A percentile compares a stretch with the other conserved stretches of the same genome.
These are phyloP conservation scores for Solanum neorickii DNA, from an alignment of 257 asterid genomes.

Conservation along the genomic window DNA sequence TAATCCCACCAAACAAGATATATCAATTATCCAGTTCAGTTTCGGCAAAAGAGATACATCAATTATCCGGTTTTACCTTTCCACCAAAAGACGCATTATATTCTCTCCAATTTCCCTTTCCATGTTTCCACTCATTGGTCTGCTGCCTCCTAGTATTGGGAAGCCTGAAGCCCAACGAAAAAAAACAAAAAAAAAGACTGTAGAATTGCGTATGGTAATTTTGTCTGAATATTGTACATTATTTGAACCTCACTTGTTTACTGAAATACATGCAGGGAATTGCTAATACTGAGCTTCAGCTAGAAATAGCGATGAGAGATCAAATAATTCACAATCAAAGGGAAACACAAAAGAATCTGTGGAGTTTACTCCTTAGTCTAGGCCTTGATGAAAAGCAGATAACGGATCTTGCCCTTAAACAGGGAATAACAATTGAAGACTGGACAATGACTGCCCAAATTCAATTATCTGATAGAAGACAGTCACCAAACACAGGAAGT, in stretches of 20 bases:
- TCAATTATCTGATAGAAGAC: slow-evolving; percentile 22
- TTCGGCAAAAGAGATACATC: not conserved
- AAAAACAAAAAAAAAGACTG: not conserved
- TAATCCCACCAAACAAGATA: not conserved
- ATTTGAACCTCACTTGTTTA: slow-evolving; percentile 1
- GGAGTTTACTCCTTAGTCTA: slow-evolving; percentile 65
- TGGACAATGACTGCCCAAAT: slow-evolving; percentile 27
- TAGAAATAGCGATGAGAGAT: slow-evolving; percentile 93
- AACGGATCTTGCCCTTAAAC: slow-evolving; percentile 49
- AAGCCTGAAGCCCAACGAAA: not conserved
- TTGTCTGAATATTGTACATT: not conserved
- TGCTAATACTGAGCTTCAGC: slow-evolving; percentile 82
- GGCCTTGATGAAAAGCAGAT: slow-evolving; percentile 82
- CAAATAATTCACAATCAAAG: slow-evolving; percentile 74
- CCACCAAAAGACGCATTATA: not conserved
- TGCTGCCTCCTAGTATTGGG: not conserved
- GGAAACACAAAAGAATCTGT: slow-evolving; percentile 67
- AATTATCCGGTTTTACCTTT: not conserved
- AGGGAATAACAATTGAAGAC: slow-evolving; percentile 62
- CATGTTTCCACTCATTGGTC: not conserved
- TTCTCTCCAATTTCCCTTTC: not conserved
- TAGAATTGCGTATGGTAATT: not conserved
- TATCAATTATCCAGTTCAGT: not conserved
- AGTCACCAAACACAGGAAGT: slow-evolving; percentile 20
- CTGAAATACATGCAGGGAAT: slow-evolving; percentile 47